A percentile compares a stretch with the other conserved stretches of the same genome.
Evolutionary conservation across 441 rosid species (phyloP).

Genomic region (Euphorbia celastroides): DNA sequence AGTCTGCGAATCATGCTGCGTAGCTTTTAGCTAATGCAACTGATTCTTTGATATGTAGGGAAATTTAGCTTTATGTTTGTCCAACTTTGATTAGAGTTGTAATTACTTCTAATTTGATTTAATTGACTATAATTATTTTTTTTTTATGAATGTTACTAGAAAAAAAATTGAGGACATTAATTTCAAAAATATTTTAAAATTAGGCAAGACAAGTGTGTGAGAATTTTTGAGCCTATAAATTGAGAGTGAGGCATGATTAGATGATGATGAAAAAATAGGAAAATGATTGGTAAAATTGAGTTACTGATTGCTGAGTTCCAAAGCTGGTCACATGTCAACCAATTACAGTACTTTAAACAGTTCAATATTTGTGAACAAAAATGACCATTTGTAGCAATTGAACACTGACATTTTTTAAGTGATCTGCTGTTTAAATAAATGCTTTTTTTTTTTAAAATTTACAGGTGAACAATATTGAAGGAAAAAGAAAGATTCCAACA

Average conservation of each 20-base stretch:
- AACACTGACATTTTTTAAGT: background rate
- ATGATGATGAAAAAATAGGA: background rate
- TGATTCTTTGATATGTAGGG: too few relatives aligned
- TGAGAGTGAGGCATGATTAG: background rate
- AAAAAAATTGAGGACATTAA: too few relatives aligned
- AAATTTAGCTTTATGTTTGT: too few relatives aligned
- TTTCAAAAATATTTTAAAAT: too few relatives aligned
- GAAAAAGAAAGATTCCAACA: constrained; percentile 71
- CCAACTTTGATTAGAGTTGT: too few relatives aligned
- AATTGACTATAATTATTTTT: too few relatives aligned
- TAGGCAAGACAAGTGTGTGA: too few relatives aligned
- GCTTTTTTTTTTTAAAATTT: constrained; percentile 31
- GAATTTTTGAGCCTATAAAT: background rate
- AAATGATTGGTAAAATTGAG: constrained; percentile 12
- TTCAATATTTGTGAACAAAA: constrained; percentile 35
- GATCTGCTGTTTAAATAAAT: constrained; percentile 17
- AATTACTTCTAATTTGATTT: too few relatives aligned
- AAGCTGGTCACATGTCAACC: constrained; percentile 24
- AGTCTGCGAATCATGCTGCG: too few relatives aligned
- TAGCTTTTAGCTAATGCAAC: too few relatives aligned
- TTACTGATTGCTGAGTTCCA: constrained; percentile 9
- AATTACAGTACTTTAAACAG: constrained; percentile 25
- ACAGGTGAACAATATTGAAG: constrained; percentile 50
- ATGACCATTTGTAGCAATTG: background rate
- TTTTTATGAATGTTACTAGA: too few relatives aligned